These are phyloP conservation scores for Neonectria neomacrospora DNA, from an alignment of 2,329 filamentous ascomycete genomes.

Conservation along the genomic window DNA sequence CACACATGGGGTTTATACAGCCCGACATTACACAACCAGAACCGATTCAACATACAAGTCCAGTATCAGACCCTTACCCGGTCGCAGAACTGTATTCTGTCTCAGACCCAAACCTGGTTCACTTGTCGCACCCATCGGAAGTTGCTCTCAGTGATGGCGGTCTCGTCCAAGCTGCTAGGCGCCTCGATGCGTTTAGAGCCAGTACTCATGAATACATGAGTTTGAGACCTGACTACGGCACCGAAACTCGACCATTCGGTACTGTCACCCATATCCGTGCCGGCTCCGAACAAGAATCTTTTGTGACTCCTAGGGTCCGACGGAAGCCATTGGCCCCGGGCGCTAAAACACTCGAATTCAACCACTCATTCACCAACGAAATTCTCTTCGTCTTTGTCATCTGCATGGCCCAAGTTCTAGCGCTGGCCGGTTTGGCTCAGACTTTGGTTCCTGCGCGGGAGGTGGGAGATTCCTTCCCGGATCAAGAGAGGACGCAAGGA, in stretches of 20 bases:
- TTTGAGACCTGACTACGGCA: slow-evolving; percentile 35
- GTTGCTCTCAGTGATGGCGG: slow-evolving; percentile 37
- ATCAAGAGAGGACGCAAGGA: slow-evolving; percentile 33
- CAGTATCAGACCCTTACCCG: slow-evolving; percentile 2
- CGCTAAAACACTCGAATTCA: slow-evolving; percentile 41
- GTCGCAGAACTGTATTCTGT: slow-evolving; percentile 5
- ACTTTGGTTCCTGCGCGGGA: slow-evolving; percentile 36
- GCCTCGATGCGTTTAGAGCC: slow-evolving; percentile 39
- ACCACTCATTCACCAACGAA: slow-evolving; percentile 41
- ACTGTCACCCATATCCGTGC: slow-evolving; percentile 38
- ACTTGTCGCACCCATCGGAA: slow-evolving; percentile 14
- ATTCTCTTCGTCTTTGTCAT: slow-evolving; percentile 40
- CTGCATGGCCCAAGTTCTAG: slow-evolving; percentile 41
- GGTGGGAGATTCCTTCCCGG: slow-evolving; percentile 38
- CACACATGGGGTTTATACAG: neutral
- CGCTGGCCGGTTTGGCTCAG: slow-evolving; percentile 40
- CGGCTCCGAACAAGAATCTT: slow-evolving; percentile 33
- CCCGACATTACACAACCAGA: slow-evolving; percentile 1
- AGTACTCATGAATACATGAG: slow-evolving; percentile 37
- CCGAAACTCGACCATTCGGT: slow-evolving; percentile 30
- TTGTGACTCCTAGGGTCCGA: slow-evolving; percentile 27
- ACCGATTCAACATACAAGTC: neutral
- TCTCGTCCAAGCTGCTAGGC: slow-evolving; percentile 39
- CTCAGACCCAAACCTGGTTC: slow-evolving; percentile 2
- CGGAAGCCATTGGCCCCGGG: slow-evolving; percentile 41